Evolutionary conservation across 2,329 filamentous ascomycete genomes (phyloP).

Genomic region (Fusarium coffeatum): DNA sequence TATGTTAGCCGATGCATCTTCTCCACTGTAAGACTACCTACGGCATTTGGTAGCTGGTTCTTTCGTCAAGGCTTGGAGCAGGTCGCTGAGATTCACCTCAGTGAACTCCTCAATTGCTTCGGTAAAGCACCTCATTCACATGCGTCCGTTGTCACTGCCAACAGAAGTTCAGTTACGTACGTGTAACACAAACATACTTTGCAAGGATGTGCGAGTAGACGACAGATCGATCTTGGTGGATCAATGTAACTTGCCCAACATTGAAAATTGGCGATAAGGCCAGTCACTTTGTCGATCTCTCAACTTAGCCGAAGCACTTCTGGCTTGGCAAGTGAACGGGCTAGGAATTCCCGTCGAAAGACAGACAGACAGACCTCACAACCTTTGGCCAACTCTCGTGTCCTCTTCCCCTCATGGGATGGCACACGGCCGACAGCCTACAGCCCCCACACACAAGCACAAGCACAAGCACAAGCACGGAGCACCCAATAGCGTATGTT

Average conservation of each 20-base stretch:
- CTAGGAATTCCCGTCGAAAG: conserved; percentile 8
- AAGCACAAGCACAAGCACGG: conserved; percentile 22
- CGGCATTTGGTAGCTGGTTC: conserved; percentile 3
- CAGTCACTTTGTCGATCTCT: conserved; percentile 25
- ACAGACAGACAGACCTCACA: background rate
- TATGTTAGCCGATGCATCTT: conserved; percentile 27
- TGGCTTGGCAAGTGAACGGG: conserved; percentile 23
- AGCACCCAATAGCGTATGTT: conserved; percentile 33
- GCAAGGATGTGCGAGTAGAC: conserved; percentile 39
- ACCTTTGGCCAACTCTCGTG: conserved; percentile 12
- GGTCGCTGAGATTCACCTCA: background rate
- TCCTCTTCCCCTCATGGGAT: conserved; percentile 16
- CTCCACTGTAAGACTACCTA: conserved; percentile 29
- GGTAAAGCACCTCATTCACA: conserved; percentile 20
- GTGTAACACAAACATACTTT: conserved; percentile 39
- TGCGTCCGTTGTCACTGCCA: conserved; percentile 24
- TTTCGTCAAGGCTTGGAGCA: background rate
- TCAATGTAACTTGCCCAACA: conserved; percentile 27
- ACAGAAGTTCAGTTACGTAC: conserved; percentile 29
- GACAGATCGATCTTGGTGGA: conserved; percentile 43
- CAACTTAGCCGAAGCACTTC: conserved; percentile 3
- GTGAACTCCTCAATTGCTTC: background rate
- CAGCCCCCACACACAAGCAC: conserved; percentile 33
- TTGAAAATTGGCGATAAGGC: conserved; percentile 37
- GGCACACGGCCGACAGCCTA: background rate